Percentiles rank a stretch among this genome's conserved stretches.
Evolutionary conservation across 2,329 filamentous ascomycete species (phyloP).

Genomic region (Colletotrichum sp.): DNA sequence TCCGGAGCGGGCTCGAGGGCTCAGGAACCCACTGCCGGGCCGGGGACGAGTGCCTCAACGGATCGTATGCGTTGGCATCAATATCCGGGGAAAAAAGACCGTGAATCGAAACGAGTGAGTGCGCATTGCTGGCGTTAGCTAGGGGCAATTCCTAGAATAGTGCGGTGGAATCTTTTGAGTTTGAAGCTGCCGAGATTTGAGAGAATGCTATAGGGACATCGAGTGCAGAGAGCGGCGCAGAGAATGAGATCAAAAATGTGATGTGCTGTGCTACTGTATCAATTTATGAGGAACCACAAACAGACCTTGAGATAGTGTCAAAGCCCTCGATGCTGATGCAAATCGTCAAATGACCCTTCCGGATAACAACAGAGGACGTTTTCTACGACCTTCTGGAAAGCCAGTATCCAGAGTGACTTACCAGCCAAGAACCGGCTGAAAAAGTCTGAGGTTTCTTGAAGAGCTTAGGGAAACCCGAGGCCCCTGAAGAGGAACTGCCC

Average conservation of each 20-base stretch:
- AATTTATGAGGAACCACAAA: not conserved
- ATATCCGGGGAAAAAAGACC: not conserved
- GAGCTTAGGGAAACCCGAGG: not conserved
- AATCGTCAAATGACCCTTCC: not conserved
- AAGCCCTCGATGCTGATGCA: not conserved
- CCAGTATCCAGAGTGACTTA: not conserved
- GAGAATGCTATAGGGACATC: not conserved
- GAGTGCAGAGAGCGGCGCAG: not conserved
- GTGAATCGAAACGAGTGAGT: not conserved
- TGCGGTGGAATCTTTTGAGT: not conserved
- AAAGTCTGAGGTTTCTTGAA: not conserved
- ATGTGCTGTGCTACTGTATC: not conserved
- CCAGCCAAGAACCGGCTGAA: not conserved
- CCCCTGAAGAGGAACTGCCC: no score
- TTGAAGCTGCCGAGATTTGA: not conserved
- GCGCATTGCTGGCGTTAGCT: not conserved
- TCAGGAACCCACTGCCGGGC: not conserved
- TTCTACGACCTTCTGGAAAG: not conserved
- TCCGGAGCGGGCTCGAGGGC: not conserved
- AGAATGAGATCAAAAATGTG: not conserved
- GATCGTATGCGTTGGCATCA: not conserved
- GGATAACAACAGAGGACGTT: not conserved
- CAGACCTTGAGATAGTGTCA: not conserved
- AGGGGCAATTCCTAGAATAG: not conserved
- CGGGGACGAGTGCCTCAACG: not conserved